phyloP scores from a whole-genome alignment of 2,329 filamentous ascomycete genomes.

The Pseudogymnoascus destructans region DNA sequence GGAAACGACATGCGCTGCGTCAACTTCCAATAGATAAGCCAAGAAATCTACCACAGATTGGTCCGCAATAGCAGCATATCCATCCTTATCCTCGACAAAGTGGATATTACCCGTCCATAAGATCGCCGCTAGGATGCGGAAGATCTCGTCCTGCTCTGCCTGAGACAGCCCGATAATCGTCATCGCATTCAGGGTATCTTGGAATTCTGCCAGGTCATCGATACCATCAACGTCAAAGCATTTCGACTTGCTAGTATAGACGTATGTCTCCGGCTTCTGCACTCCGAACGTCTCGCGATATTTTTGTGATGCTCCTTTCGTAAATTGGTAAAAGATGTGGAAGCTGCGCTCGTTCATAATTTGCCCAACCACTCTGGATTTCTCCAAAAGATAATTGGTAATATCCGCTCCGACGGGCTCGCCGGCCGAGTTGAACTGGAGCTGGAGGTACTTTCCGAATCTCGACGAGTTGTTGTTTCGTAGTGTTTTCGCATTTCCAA shows the following conservation, averaged over 20 bases:
- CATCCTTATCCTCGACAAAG: constrained; percentile 78
- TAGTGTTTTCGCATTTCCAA: constrained; percentile 95
- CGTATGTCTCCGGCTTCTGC: constrained; percentile 81
- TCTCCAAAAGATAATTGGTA: constrained; percentile 94
- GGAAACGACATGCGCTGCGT: constrained; percentile 65
- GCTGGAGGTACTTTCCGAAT: constrained; percentile 95
- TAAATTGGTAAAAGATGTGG: constrained; percentile 99
- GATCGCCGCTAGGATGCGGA: constrained; percentile 83
- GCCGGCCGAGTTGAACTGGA: constrained; percentile 84
- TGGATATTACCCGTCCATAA: constrained; percentile 92
- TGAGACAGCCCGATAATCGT: constrained; percentile 80
- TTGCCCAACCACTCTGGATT: constrained; percentile 87
- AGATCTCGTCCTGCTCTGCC: constrained; percentile 86
- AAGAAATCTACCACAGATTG: constrained; percentile 89
- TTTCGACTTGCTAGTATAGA: constrained; percentile 88
- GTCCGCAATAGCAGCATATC: constrained; percentile 77
- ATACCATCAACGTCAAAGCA: constrained; percentile 91
- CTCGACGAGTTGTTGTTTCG: constrained; percentile 98
- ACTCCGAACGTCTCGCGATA: constrained; percentile 83
- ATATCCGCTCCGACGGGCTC: constrained; percentile 95
- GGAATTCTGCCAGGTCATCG: constrained; percentile 78
- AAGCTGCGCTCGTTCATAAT: constrained; percentile 95
- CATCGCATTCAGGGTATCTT: constrained; percentile 90
- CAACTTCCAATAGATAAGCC: constrained; percentile 84
- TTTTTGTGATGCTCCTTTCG: constrained; percentile 78